Evolutionary conservation across 768 basidiomycete genomes (phyloP).

Genomic region (Tricholomella constricta): DNA sequence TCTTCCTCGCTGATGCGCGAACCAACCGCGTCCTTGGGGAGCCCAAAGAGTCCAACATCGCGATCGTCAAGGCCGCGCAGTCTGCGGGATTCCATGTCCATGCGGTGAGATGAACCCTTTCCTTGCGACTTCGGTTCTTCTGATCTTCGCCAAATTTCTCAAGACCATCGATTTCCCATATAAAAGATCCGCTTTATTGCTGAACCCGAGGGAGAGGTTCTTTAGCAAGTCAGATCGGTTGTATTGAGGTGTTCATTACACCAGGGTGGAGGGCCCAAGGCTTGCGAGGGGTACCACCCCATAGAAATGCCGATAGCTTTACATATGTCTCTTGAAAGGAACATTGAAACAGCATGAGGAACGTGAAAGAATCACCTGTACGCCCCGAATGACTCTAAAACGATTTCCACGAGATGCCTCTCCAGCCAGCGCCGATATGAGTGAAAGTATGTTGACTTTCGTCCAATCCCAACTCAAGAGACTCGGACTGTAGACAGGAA

Average conservation of each 20-base stretch:
- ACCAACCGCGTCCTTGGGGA: conserved; percentile 44
- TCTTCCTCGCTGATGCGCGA: conserved; percentile 45
- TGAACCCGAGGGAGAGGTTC: conserved; percentile 33
- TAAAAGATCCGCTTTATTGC: conserved; percentile 30
- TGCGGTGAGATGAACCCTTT: conserved; percentile 19
- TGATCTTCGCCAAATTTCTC: neutral
- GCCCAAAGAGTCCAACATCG: conserved; percentile 34
- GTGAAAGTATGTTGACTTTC: too few relatives aligned
- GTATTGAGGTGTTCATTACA: conserved; percentile 19
- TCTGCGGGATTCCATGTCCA: conserved; percentile 27
- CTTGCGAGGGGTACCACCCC: too few relatives aligned
- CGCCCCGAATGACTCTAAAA: too few relatives aligned
- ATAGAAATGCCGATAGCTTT: too few relatives aligned
- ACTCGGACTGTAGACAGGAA: too few relatives aligned
- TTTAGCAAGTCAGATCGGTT: conserved; percentile 30
- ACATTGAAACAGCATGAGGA: too few relatives aligned
- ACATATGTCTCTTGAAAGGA: too few relatives aligned
- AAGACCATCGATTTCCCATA: conserved; percentile 39
- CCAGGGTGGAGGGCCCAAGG: too few relatives aligned
- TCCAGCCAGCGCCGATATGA: too few relatives aligned
- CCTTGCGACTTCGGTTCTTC: neutral
- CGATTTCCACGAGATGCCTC: too few relatives aligned
- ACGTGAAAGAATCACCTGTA: too few relatives aligned
- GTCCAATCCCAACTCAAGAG: too few relatives aligned
- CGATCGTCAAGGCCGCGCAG: conserved; percentile 23